These are phyloP conservation scores for Quercus dentata DNA, from an alignment of 306 rosid species.

Conservation along the genomic window DNA sequence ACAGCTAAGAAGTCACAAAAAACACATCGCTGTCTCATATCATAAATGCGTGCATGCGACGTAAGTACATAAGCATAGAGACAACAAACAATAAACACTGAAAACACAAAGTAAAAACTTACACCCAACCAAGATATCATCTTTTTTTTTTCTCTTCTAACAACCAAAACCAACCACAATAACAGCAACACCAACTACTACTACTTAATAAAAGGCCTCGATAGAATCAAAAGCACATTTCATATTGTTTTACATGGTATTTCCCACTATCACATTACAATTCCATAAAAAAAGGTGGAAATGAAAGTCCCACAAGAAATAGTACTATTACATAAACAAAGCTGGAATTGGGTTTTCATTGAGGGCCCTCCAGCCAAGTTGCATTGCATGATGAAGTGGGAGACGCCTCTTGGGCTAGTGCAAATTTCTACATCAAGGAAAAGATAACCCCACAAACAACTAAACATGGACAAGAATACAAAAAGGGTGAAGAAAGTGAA, in stretches of 20 bases:
- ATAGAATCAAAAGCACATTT: not conserved
- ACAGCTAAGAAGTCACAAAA: slow-evolving; percentile 11
- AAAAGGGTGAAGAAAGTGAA: slow-evolving; percentile 32
- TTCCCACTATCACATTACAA: slow-evolving; percentile 12
- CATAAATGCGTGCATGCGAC: slow-evolving; percentile 83
- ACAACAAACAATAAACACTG: slow-evolving; percentile 44
- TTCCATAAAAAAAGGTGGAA: not conserved
- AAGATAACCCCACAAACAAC: slow-evolving; percentile 39
- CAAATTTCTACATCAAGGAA: slow-evolving; percentile 39
- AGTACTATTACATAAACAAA: not conserved
- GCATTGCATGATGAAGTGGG: slow-evolving; percentile 29
- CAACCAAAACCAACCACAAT: slow-evolving; percentile 19
- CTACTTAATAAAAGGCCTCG: not conserved
- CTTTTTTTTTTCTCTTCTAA: not conserved
- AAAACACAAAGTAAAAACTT: slow-evolving; percentile 22
- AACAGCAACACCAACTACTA: not conserved
- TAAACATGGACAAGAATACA: slow-evolving; percentile 51
- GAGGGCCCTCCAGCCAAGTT: slow-evolving; percentile 24
- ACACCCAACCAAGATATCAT: slow-evolving; percentile 39
- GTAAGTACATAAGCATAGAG: slow-evolving; percentile 48
- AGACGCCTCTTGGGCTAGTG: slow-evolving; percentile 35
- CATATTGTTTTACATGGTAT: not conserved
- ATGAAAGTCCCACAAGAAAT: not conserved
- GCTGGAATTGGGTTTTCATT: slow-evolving; percentile 8
- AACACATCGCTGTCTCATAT: slow-evolving; percentile 48